phyloP scores from a whole-genome alignment of 192 early-diverging fungal genomes.

The Phycomyces nitens region DNA sequence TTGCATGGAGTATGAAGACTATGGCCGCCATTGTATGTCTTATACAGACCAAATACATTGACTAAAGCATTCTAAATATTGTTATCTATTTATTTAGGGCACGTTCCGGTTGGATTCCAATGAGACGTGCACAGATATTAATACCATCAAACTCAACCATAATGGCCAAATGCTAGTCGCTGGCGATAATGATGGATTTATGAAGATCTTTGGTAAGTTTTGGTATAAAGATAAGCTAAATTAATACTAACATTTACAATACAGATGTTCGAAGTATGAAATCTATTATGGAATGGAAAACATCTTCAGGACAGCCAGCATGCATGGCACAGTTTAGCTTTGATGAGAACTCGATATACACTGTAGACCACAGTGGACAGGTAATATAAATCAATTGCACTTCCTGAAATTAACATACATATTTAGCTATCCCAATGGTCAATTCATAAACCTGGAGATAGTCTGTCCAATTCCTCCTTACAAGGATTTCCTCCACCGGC shows the following conservation, averaged over 20 bases:
- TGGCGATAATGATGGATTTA: constrained; percentile 47
- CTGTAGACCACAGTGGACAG: constrained; percentile 39
- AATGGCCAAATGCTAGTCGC: constrained; percentile 60
- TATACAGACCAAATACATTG: too few relatives aligned
- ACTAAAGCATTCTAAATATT: too few relatives aligned
- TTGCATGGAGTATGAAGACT: constrained; percentile 55
- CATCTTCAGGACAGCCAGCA: constrained; percentile 24
- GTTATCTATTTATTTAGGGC: constrained; percentile 23
- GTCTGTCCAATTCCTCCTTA: constrained; percentile 32
- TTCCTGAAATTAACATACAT: background rate
- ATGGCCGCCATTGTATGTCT: constrained; percentile 44
- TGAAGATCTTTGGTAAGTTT: constrained; percentile 49
- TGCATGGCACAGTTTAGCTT: constrained; percentile 58
- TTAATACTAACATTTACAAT: background rate
- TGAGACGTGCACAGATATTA: constrained; percentile 35
- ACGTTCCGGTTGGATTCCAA: constrained; percentile 30
- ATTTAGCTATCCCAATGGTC: constrained; percentile 49
- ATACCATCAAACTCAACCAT: constrained; percentile 57
- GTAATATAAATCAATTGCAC: constrained; percentile 9
- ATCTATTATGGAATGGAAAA: constrained; percentile 56
- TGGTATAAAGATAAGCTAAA: background rate
- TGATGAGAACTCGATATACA: constrained; percentile 58
- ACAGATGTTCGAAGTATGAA: constrained; percentile 49
- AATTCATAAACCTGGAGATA: constrained; percentile 47
- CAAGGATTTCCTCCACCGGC: constrained; percentile 45